Evolutionary conservation across 2,329 filamentous ascomycete genomes (phyloP), one percentile per base, ranked within the genome.

Genomic region (Coniochaeta hoffmannii): DNA sequence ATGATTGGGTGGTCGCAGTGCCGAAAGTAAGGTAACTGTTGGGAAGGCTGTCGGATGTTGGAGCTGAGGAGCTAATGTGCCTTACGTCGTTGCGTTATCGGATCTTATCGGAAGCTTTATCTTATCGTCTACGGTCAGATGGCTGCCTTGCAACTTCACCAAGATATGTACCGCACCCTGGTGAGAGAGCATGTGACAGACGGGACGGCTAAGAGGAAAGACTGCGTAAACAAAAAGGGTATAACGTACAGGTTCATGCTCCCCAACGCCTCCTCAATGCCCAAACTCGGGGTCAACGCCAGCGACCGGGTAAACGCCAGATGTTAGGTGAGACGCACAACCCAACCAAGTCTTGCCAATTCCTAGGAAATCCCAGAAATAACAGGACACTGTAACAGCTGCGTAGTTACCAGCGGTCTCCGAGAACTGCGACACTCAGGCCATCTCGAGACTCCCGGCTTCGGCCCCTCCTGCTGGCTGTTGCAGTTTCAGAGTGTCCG

Each of bases 401-500:
- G n/a, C n/a, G n/a, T n/a, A n/a, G n/a, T n/a, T n/a, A n/a, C n/a
- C n/a, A n/a, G n/a, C 32, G 11, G 10, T 34, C 3, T 34, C 32
- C 32, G 15, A 14, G 17, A n/a, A 17, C 15, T 17, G 14, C 6
- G 9, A 11, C 12, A 4, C 22, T 46, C 41, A 46, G 19, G 6
- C 41, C 2, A 46, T n/a, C 24, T 28, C 41, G 11, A 28, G 19
- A 26, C 41, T 28, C 22, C 15, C 19, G 4, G 41, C 41, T 14
- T 41, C 36, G 4, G 41, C 41, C 26, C 19, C 41, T 12, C 15
- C 10, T n/a, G 24, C 41, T 7, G 41, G 11, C 14, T 5, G 49
- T 51, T 34, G 28, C n/a, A 34, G 24, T 34, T 28, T 51, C 31
- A 19, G 49, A 51, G 46, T 62, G 63, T 64, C 62, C 10, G 58